These are phyloP conservation scores for Camellia sinensis DNA, from an alignment of 148 eudicot genomes.

Conservation along the genomic window DNA sequence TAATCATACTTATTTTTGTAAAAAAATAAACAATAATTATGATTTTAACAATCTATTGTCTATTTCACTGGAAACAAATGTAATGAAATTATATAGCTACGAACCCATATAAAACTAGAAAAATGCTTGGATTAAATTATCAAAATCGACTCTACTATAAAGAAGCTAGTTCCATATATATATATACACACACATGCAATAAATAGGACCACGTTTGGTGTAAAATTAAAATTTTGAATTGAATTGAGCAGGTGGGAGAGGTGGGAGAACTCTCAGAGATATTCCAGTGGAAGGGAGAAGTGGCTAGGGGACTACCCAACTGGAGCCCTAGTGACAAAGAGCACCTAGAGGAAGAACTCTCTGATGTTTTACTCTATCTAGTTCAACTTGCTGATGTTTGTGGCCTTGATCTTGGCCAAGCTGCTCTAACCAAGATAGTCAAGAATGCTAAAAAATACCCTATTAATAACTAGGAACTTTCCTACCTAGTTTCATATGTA, in stretches of 20 bases:
- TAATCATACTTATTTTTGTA: too few relatives aligned
- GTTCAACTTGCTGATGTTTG: constrained; percentile 63
- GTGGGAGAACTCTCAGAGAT: constrained; percentile 76
- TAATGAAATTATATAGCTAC: too few relatives aligned
- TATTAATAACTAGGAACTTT: neutral
- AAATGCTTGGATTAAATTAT: too few relatives aligned
- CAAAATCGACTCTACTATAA: too few relatives aligned
- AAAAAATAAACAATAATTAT: too few relatives aligned
- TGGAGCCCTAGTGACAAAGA: constrained; percentile 57
- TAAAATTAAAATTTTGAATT: neutral
- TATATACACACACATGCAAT: constrained; percentile 13
- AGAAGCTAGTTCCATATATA: too few relatives aligned
- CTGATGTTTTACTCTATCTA: constrained; percentile 66
- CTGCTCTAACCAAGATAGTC: constrained; percentile 55
- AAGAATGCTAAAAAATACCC: constrained; percentile 64
- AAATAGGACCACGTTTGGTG: neutral
- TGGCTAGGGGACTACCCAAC: constrained; percentile 58
- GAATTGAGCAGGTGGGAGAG: constrained; percentile 55
- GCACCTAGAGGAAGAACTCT: constrained; percentile 61
- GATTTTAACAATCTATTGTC: too few relatives aligned
- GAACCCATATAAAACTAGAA: too few relatives aligned
- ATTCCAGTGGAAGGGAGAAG: constrained; percentile 87
- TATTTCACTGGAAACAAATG: too few relatives aligned
- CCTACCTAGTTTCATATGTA: too few relatives aligned
- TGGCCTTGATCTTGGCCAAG: constrained; percentile 66